phyloP scores from a whole-genome alignment of 129 eudicot genomes.

The Flaveria linearis region DNA sequence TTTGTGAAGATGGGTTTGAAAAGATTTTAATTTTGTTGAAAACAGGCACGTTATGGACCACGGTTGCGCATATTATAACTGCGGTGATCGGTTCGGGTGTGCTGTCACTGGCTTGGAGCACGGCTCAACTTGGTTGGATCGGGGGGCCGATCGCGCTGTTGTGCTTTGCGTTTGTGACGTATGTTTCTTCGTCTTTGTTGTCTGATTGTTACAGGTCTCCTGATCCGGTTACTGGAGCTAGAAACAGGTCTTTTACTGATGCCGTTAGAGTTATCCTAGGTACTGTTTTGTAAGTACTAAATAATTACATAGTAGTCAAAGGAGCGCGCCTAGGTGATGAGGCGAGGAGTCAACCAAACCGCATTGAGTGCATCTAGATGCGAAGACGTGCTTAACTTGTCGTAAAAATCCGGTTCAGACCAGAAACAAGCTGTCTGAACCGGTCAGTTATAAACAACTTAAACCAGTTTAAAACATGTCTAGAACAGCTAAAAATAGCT shows the following conservation, averaged over 20 bases:
- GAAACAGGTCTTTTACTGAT: slow-evolving; percentile 47
- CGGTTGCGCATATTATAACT: slow-evolving; percentile 59
- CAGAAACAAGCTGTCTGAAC: no score
- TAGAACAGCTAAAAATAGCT: no score
- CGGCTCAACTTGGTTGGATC: slow-evolving; percentile 68
- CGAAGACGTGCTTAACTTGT: no score
- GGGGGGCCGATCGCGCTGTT: slow-evolving; percentile 51
- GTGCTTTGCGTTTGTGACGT: slow-evolving; percentile 46
- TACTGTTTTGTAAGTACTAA: neutral
- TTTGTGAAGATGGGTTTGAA: neutral
- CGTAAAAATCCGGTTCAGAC: no score
- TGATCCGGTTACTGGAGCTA: slow-evolving; percentile 55
- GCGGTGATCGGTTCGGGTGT: slow-evolving; percentile 77
- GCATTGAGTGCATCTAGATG: no score
- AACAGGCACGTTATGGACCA: slow-evolving; percentile 58
- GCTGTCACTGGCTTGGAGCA: slow-evolving; percentile 69
- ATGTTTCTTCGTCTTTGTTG: slow-evolving; percentile 41
- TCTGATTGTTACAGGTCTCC: slow-evolving; percentile 69
- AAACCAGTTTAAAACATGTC: no score
- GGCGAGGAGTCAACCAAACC: no score
- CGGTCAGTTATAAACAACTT: no score
- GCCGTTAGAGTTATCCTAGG: slow-evolving; percentile 57
- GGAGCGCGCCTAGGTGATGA: no score
- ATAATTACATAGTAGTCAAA: no score
- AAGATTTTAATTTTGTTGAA: neutral